Evolutionary conservation across 2,329 filamentous ascomycete genomes (phyloP), one percentile per base, ranked within the genome.

Genomic region (Lojkania enalia): DNA sequence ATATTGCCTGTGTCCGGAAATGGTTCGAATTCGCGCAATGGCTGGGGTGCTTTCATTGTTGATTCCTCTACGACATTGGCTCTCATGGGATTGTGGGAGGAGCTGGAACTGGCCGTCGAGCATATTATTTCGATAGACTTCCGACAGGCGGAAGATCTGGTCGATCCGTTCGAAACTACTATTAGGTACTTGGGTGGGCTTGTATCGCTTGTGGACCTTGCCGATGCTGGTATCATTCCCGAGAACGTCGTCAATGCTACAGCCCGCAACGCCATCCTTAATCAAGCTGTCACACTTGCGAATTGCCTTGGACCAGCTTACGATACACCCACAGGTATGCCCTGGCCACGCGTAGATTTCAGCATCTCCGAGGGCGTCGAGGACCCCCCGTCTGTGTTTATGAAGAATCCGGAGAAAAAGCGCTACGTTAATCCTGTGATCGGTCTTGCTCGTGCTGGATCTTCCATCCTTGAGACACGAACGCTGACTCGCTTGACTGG

Each of bases 271-370:
- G 41, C 54, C 9, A 57, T 74, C 18, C 63, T 73, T 4, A 44
- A 59, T 27, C 66, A 73, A 46, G 68, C 71, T n/a, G 53, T 69
- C 12, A 56, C 57, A 12, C 57, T 74, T 11, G 69, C 67, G 15
- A 52, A 62, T 41, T 65, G 67, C 36, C 62, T 74, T 5, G 66
- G 59, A 3, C 69, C 70, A 5, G 68, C 67, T 2, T 74, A 70
- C 46, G 64, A 72, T 39, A 69, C 68, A 6, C 69, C 69, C 2
- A 71, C 70, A 2, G 70, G 71, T 15, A 63, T 74, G 67, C 65
- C 72, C 13, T 76, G 71, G 70, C 72, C 73, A 6, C 70, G 70
- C n/a, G 65, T 75, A 13, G 61, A 75, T 45, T 73, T 74, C 53
- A 61, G 47, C n/a, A 62, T 55, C 2, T 49, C 58, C n/a, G 48